These are phyloP conservation scores for Heritiera fomes DNA, from an alignment of 345 rosid species.

Conservation along the genomic window DNA sequence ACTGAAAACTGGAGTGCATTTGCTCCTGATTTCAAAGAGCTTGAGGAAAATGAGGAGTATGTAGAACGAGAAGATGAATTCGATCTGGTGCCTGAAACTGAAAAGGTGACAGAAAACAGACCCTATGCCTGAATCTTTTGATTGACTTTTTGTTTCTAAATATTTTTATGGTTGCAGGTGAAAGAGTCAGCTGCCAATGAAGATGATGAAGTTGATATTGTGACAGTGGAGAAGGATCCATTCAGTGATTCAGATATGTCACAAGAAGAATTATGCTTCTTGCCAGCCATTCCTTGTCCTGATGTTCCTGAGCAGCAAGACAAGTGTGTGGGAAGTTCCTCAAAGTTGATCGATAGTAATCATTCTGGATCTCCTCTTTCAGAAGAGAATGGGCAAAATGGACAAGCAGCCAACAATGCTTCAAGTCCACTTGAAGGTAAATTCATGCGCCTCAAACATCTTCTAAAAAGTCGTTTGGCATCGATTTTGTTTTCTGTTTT, in stretches of 20 bases:
- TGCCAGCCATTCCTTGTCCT: slow-evolving; percentile 90
- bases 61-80: slow-evolving; percentile 97
- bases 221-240: slow-evolving; percentile 76
- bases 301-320: slow-evolving; percentile 73
- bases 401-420: slow-evolving; percentile 52
- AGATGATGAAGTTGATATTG: slow-evolving; percentile 94
- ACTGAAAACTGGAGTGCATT: slow-evolving; percentile 99
- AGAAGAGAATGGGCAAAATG: slow-evolving; percentile 77
- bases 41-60: slow-evolving; percentile 98
- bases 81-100: slow-evolving; percentile 87
- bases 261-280: slow-evolving; percentile 86
- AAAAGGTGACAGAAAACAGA: slow-evolving; percentile 57
- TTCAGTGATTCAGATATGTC: slow-evolving; percentile 97
- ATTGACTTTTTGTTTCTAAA: slow-evolving; percentile 19
- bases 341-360: slow-evolving; percentile 66
- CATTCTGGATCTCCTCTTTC: slow-evolving; percentile 80
- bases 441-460: neutral
- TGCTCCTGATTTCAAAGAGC: slow-evolving; percentile 99
- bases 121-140: neutral
- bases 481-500: too few species aligned
- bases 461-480: neutral
- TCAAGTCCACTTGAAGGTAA: slow-evolving; percentile 89
- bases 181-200: slow-evolving; percentile 78
- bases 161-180: slow-evolving; percentile 52
- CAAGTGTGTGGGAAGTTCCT: slow-evolving; percentile 55